phyloP scores from a whole-genome alignment of 192 early-diverging fungal species.

The Umbelopsis sp. region DNA sequence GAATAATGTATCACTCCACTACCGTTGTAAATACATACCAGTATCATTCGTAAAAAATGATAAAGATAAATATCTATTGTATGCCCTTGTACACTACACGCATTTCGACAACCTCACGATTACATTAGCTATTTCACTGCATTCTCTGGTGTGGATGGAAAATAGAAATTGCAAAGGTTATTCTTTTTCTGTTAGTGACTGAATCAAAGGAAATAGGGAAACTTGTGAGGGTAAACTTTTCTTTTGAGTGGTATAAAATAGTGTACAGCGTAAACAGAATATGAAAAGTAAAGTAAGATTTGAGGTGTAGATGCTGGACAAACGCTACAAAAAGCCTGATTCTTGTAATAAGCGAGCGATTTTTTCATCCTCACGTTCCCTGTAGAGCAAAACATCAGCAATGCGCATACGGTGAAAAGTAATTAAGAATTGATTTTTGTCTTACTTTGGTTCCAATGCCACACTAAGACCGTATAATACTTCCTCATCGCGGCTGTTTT shows the following conservation, averaged over 20 bases:
- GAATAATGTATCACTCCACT: neutral
- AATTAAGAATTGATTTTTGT: too few species aligned
- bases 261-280: neutral
- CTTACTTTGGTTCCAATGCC: constrained; percentile 72
- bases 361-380: constrained; percentile 82
- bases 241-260: constrained; percentile 1
- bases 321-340: constrained; percentile 70
- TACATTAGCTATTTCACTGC: too few species aligned
- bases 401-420: neutral
- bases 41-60: neutral
- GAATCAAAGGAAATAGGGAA: too few species aligned
- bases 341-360: constrained; percentile 74
- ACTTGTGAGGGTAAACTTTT: too few species aligned
- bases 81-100: too few species aligned
- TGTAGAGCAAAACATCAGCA: constrained; percentile 20
- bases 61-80: too few species aligned
- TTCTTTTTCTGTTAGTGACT: too few species aligned
- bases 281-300: neutral
- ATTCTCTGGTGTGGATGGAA: too few species aligned
- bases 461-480: constrained; percentile 80
- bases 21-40: neutral
- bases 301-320: neutral
- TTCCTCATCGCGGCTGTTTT: constrained; percentile 68
- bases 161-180: too few species aligned
- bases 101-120: too few species aligned